Percentiles rank a stretch among this genome's conserved stretches.
phyloP scores from a whole-genome alignment of 108 stramenopile species.

The Cafeteria roenbergensis region DNA sequence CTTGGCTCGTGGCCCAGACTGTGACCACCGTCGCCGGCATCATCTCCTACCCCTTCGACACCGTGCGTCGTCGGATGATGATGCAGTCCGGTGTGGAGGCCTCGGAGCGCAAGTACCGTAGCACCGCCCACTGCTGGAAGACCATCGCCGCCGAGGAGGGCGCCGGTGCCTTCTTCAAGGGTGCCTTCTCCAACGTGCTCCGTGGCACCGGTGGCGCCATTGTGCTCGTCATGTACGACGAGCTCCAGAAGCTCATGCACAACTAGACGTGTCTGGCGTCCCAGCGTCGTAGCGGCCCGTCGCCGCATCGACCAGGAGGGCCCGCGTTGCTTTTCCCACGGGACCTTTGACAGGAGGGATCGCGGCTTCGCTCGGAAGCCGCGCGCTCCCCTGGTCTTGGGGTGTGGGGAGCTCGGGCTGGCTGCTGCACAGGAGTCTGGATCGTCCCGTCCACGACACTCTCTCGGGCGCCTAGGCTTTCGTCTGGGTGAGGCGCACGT shows the following conservation, averaged over 20 bases:
- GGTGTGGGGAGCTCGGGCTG: too few relatives aligned
- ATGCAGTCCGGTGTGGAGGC: conserved; percentile 59
- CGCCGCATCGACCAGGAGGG: too few relatives aligned
- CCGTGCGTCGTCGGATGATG: conserved; percentile 96
- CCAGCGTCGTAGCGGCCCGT: too few relatives aligned
- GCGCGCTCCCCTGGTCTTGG: too few relatives aligned
- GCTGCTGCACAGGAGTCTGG: too few relatives aligned
- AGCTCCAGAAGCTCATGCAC: conserved; percentile 38
- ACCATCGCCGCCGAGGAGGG: conserved; percentile 45
- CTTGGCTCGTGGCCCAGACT: conserved; percentile 82
- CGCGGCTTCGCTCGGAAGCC: too few relatives aligned
- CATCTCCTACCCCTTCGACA: conserved; percentile 98
- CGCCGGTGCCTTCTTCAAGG: conserved; percentile 44
- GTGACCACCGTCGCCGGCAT: conserved; percentile 82
- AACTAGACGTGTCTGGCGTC: too few relatives aligned
- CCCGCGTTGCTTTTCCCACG: too few relatives aligned
- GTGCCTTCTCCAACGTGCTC: conserved; percentile 46
- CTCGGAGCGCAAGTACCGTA: conserved; percentile 38
- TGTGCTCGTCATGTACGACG: conserved; percentile 49
- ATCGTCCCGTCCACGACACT: too few relatives aligned
- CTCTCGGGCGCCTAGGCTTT: too few relatives aligned
- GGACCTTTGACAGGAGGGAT: too few relatives aligned
- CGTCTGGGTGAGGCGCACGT: too few relatives aligned
- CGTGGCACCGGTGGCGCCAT: conserved; percentile 44
- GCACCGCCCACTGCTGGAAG: conserved; percentile 42